Conservation (phyloP, 345 rosid species). For the Clarkia xantiana region DNA sequence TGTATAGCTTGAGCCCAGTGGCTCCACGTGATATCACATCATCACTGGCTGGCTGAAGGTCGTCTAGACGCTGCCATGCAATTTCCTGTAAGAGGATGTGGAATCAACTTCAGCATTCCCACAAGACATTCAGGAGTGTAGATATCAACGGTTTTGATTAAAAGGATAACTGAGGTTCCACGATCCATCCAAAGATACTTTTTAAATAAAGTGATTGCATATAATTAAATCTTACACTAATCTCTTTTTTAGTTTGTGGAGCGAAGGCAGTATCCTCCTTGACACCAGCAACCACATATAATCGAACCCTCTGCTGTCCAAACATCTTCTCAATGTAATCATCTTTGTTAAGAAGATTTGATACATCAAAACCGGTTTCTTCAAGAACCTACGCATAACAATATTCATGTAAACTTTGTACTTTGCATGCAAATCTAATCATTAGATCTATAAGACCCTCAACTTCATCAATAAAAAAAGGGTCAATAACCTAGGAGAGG, state of each 20-base stretch:
- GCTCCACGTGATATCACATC: slow-evolving; percentile 78
- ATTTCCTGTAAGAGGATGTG: slow-evolving; percentile 50
- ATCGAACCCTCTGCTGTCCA: slow-evolving; percentile 95
- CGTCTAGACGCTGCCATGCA: slow-evolving; percentile 86
- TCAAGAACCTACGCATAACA: slow-evolving; percentile 56
- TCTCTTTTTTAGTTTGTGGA: slow-evolving; percentile 94
- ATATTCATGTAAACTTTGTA: neutral
- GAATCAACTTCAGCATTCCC: neutral
- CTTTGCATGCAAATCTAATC: too few species aligned
- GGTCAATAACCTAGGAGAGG: too few species aligned
- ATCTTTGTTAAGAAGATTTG: slow-evolving; percentile 64
- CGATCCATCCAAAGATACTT: too few species aligned
- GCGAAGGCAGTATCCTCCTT: slow-evolving; percentile 85
- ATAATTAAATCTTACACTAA: slow-evolving; percentile 53
- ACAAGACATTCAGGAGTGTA: neutral
- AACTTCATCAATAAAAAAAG: too few species aligned
- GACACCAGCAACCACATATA: slow-evolving; percentile 84
- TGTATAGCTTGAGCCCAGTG: slow-evolving; percentile 84
- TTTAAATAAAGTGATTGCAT: neutral
- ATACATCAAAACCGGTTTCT: slow-evolving; percentile 91
- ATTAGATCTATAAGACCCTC: too few species aligned
- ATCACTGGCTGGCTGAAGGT: slow-evolving; percentile 59
- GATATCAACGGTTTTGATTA: neutral
- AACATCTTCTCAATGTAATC: slow-evolving; percentile 69
- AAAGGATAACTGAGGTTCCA: too few species aligned